A percentile compares a stretch with the other conserved stretches of the same genome.
phyloP scores from a whole-genome alignment of 768 basidiomycete species.

The Russula ochroleuca region DNA sequence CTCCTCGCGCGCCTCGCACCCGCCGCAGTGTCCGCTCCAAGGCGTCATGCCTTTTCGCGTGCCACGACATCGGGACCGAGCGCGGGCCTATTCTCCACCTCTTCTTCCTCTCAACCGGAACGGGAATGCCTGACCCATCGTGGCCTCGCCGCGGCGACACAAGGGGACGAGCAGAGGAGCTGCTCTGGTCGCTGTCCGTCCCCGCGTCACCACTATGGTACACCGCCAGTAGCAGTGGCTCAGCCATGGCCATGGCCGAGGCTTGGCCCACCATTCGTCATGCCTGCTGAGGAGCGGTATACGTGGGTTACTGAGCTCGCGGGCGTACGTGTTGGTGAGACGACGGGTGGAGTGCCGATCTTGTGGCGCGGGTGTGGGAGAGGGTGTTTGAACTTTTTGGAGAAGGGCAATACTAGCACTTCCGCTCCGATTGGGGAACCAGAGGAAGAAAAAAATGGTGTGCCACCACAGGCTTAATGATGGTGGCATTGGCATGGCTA shows the following conservation, averaged over 20 bases:
- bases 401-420: neutral
- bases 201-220: slow-evolving; percentile 4
- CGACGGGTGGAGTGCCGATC: slow-evolving; percentile 25
- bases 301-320: slow-evolving; percentile 24
- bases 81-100: slow-evolving; percentile 7
- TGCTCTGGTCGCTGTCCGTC: slow-evolving; percentile 25
- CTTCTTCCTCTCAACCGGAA: neutral
- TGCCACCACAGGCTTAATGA: neutral
- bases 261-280: slow-evolving; percentile 21
- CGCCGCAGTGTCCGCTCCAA: slow-evolving; percentile 17
- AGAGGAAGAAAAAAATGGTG: neutral
- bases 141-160: neutral
- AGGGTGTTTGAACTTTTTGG: slow-evolving; percentile 25
- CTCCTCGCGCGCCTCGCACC: slow-evolving; percentile 20
- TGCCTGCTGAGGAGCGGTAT: slow-evolving; percentile 24
- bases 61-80: slow-evolving; percentile 17
- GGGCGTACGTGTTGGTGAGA: slow-evolving; percentile 22
- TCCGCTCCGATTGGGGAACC: neutral
- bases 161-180: slow-evolving; percentile 6
- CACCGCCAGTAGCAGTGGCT: neutral
- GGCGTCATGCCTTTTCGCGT: slow-evolving; percentile 21
- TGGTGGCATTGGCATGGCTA: neutral
- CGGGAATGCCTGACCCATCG: neutral
- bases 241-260: slow-evolving; percentile 23
- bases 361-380: slow-evolving; percentile 26